These are phyloP conservation scores for Corchorus capsularis DNA, from an alignment of 345 rosid species.

Conservation along the genomic window DNA sequence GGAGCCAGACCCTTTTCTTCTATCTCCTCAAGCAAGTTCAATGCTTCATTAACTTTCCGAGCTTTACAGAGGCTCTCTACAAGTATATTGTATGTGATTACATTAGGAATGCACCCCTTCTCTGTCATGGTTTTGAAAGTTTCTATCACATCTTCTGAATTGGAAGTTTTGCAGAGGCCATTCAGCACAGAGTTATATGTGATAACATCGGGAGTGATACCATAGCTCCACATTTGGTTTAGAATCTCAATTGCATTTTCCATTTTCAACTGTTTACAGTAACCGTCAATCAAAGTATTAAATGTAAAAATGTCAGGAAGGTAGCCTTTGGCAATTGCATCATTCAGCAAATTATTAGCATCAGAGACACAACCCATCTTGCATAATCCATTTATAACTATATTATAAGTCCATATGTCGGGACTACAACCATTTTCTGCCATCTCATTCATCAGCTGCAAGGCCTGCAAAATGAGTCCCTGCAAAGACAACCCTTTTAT, in stretches of 20 bases:
- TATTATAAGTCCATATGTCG: slow-evolving; percentile 77
- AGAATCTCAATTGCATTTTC: slow-evolving; percentile 69
- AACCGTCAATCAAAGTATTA: slow-evolving; percentile 86
- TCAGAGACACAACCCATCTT: slow-evolving; percentile 90
- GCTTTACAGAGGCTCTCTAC: slow-evolving; percentile 87
- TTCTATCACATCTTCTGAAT: slow-evolving; percentile 80
- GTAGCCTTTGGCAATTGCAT: slow-evolving; percentile 71
- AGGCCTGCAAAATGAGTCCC: slow-evolving; percentile 73
- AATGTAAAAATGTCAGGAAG: slow-evolving; percentile 81
- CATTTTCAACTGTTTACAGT: slow-evolving; percentile 71
- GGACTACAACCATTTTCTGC: slow-evolving; percentile 61
- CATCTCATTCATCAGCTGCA: slow-evolving; percentile 73
- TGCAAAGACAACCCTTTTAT: slow-evolving; percentile 77
- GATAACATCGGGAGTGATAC: slow-evolving; percentile 73
- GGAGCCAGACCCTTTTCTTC: slow-evolving; percentile 52
- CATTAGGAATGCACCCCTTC: slow-evolving; percentile 74
- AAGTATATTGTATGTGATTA: slow-evolving; percentile 75
- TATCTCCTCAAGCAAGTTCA: slow-evolving; percentile 62
- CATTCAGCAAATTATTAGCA: slow-evolving; percentile 64
- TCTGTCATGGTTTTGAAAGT: slow-evolving; percentile 63
- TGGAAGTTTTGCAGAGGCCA: slow-evolving; percentile 85
- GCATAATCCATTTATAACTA: slow-evolving; percentile 78
- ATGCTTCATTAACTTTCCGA: slow-evolving; percentile 59
- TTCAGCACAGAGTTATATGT: slow-evolving; percentile 87
- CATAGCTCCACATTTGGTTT: slow-evolving; percentile 64